A percentile compares a stretch with the other conserved stretches of the same genome.
Conservation (phyloP, 228 moss, liverwort and hornwort genomes). For the Sphagnum magellanicum region DNA sequence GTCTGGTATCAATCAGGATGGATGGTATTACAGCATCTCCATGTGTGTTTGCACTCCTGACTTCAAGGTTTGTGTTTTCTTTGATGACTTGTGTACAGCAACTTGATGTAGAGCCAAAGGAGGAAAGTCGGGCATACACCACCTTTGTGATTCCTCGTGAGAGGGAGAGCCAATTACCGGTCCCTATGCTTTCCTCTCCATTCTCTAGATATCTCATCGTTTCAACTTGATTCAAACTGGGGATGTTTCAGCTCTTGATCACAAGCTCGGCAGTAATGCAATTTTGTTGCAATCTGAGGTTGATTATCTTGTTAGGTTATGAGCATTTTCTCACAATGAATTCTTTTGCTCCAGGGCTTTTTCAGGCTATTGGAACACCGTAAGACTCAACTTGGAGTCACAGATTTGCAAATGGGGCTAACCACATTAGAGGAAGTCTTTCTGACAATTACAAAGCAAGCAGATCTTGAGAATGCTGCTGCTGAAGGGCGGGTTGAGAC, state of each 20-base stretch:
- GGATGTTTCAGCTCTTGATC: too few relatives aligned
- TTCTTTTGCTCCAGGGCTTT: conserved; percentile 39
- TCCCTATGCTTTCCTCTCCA: conserved; percentile 3
- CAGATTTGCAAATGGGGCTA: conserved; percentile 84
- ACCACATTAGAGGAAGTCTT: conserved; percentile 97
- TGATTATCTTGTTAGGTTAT: too few relatives aligned
- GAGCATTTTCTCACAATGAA: too few relatives aligned
- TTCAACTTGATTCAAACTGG: too few relatives aligned
- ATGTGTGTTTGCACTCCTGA: too few relatives aligned
- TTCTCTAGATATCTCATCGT: too few relatives aligned
- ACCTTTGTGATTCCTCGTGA: conserved; percentile 75
- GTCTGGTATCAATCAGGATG: too few relatives aligned
- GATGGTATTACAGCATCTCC: too few relatives aligned
- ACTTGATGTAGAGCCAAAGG: conserved; percentile 49
- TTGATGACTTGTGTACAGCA: conserved; percentile 26
- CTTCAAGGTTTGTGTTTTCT: too few relatives aligned
- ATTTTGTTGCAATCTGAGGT: too few relatives aligned
- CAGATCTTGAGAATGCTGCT: conserved; percentile 91
- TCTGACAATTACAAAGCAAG: conserved; percentile 83
- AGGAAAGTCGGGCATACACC: conserved; percentile 85
- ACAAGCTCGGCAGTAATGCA: too few relatives aligned
- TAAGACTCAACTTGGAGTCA: conserved; percentile 56
- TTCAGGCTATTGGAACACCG: conserved; percentile 62
- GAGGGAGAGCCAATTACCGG: conserved; percentile 69
- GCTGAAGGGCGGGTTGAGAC: conserved; percentile 88